Evolutionary conservation across 1,284 basidiomycete species (phyloP), one percentile per base, ranked within the genome.

Genomic region (Melampsora americana): DNA sequence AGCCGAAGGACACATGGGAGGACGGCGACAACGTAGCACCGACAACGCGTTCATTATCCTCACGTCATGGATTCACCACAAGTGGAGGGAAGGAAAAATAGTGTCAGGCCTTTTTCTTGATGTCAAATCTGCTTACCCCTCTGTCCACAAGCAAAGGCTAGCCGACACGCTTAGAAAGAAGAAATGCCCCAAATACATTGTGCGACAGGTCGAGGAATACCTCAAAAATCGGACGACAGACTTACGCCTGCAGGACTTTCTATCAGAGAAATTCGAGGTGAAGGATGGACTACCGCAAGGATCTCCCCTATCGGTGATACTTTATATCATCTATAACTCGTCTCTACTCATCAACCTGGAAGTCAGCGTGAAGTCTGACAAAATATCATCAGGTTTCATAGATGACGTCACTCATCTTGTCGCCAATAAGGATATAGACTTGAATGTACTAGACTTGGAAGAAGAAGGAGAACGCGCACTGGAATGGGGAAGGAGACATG

Each of bases 91-190:
- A n/a, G 30, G 30, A 64, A 64, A 65, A 12, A 46, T 4, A 12
- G n/a, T 69, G 26, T 12, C 23, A 3, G 46, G 16, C 20, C 35
- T 65, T 42, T 32, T 23, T 39, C 32, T n/a, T 6, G 67, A 69
- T 59, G 67, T 69, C 16, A 69, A 69, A 53, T 53, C 30, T 6
- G 67, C 50, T 6, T 59, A 35, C 30, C 67, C 67, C 50, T n/a
- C n/a, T n/a, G n/a, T n/a, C n/a, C n/a, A n/a, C n/a, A n/a, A n/a
- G n/a, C n/a, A n/a, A n/a, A n/a, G n/a, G n/a, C n/a, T n/a, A n/a
- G n/a, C n/a, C n/a, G n/a, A n/a, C n/a, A n/a, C n/a, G n/a, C n/a
- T n/a, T n/a, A n/a, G n/a, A n/a, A n/a, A n/a, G n/a, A n/a, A n/a
- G n/a, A n/a, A n/a, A n/a, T n/a, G n/a, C n/a, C n/a, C n/a, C n/a